These are phyloP conservation scores for Clonostachys byssicola DNA, from an alignment of 2,329 filamentous ascomycete genomes.

Conservation along the genomic window DNA sequence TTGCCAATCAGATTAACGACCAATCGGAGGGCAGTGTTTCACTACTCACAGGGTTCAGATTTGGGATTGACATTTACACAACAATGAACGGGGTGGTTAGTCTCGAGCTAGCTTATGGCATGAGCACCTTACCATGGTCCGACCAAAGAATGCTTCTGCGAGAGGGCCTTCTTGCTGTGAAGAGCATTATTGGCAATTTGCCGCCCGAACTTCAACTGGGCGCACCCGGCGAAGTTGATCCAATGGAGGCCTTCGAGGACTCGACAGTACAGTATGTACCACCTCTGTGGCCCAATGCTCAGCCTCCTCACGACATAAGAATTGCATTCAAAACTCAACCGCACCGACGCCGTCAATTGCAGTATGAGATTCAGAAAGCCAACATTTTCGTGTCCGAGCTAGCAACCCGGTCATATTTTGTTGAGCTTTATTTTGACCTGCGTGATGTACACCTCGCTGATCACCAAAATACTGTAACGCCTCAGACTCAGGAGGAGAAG, in stretches of 20 bases:
- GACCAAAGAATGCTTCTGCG: constrained; percentile 72
- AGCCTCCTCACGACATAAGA: constrained; percentile 45
- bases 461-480: constrained; percentile 25
- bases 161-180: constrained; percentile 66
- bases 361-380: constrained; percentile 88
- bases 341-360: constrained; percentile 51
- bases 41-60: constrained; percentile 74
- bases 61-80: constrained; percentile 71
- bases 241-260: constrained; percentile 36
- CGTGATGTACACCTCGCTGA: constrained; percentile 59
- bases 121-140: constrained; percentile 71
- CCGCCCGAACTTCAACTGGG: constrained; percentile 64
- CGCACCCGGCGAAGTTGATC: constrained; percentile 25
- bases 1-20: constrained; percentile 62
- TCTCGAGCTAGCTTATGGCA: constrained; percentile 79
- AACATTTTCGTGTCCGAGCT: constrained; percentile 84
- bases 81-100: constrained; percentile 76
- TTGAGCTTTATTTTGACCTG: constrained; percentile 80
- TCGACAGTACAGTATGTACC: constrained; percentile 47
- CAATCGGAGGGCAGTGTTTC: constrained; percentile 68
- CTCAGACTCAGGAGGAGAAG: constrained; percentile 27
- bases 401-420: constrained; percentile 76
- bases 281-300: constrained; percentile 39
- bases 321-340: constrained; percentile 44
- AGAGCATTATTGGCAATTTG: constrained; percentile 61